Conservation (phyloP, 2,329 filamentous ascomycete species). For the Fusarium neocosmosporiellum region DNA sequence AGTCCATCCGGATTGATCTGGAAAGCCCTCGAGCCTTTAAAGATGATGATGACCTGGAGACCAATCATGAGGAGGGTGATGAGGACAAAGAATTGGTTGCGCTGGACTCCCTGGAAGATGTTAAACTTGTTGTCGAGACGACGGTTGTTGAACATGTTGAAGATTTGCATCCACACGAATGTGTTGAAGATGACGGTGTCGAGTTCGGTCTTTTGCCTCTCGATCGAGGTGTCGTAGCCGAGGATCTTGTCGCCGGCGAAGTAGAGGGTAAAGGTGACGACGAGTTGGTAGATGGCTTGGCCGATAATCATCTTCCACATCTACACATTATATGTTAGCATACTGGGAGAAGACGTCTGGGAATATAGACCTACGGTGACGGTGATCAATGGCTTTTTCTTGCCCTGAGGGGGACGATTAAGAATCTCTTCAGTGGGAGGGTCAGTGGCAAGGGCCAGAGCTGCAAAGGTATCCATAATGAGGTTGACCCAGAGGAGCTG, state of each 20-base stretch:
- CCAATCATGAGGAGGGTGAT: conserved; percentile 69
- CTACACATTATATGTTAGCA: background rate
- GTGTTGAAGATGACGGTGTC: conserved; percentile 74
- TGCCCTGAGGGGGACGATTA: background rate
- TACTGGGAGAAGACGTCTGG: background rate
- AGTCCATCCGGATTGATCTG: background rate
- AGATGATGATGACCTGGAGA: conserved; percentile 67
- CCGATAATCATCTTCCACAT: conserved; percentile 1
- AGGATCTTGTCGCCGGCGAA: background rate
- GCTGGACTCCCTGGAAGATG: conserved; percentile 66
- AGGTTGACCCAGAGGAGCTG: conserved; percentile 76
- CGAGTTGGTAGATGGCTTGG: background rate
- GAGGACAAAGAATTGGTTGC: conserved; percentile 67
- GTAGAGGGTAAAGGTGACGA: background rate
- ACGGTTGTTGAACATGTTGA: conserved; percentile 74
- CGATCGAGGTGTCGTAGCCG: conserved; percentile 51
- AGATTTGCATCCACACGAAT: conserved; percentile 78
- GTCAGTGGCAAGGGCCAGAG: conserved; percentile 63
- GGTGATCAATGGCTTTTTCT: background rate
- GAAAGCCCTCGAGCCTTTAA: conserved; percentile 54
- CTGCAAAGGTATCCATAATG: conserved; percentile 77
- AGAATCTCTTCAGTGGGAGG: background rate
- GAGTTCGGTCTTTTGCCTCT: background rate
- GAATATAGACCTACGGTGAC: background rate
- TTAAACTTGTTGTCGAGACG: conserved; percentile 72